A percentile compares a stretch with the other conserved stretches of the same genome.
These are phyloP conservation scores for Scleroderma citrinum DNA, from an alignment of 768 basidiomycete genomes.

Conservation along the genomic window DNA sequence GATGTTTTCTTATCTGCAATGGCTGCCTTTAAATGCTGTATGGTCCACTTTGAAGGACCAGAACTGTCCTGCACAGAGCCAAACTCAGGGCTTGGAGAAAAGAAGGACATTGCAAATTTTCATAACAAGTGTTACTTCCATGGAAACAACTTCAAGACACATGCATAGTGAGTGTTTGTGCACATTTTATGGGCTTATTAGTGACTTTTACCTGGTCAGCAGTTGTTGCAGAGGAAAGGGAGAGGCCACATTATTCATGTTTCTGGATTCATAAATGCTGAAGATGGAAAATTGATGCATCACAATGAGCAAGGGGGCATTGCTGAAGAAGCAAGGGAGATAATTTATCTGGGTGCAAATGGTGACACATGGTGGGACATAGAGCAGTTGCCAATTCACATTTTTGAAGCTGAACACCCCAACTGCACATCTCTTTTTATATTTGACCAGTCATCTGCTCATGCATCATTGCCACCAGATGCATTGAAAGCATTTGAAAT, in stretches of 20 bases:
- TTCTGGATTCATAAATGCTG: slow-evolving; percentile 35
- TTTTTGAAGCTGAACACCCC: slow-evolving; percentile 33
- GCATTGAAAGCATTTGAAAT: slow-evolving; percentile 21
- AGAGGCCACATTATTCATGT: slow-evolving; percentile 31
- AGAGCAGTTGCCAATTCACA: slow-evolving; percentile 3
- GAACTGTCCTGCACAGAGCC: not conserved
- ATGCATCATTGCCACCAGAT: slow-evolving; percentile 11
- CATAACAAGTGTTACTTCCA: not conserved
- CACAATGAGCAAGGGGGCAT: not conserved
- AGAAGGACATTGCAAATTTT: not conserved
- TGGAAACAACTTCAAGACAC: not conserved
- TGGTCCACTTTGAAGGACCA: not conserved
- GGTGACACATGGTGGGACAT: slow-evolving; percentile 5
- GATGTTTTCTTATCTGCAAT: not conserved
- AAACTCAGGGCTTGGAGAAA: not conserved
- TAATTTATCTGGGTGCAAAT: slow-evolving; percentile 15
- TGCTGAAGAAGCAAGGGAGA: slow-evolving; percentile 13
- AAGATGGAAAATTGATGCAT: slow-evolving; percentile 24
- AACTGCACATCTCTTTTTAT: slow-evolving; percentile 11
- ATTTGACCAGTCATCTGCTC: slow-evolving; percentile 8
- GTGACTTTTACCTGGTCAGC: slow-evolving; percentile 2
- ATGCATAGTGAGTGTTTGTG: not conserved
- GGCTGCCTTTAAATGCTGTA: not conserved
- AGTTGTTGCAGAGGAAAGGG: slow-evolving; percentile 19
- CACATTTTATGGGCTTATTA: too few species aligned